Evolutionary conservation across 2,329 filamentous ascomycete species (phyloP).

Genomic region (Akanthomyces uredinophilus): DNA sequence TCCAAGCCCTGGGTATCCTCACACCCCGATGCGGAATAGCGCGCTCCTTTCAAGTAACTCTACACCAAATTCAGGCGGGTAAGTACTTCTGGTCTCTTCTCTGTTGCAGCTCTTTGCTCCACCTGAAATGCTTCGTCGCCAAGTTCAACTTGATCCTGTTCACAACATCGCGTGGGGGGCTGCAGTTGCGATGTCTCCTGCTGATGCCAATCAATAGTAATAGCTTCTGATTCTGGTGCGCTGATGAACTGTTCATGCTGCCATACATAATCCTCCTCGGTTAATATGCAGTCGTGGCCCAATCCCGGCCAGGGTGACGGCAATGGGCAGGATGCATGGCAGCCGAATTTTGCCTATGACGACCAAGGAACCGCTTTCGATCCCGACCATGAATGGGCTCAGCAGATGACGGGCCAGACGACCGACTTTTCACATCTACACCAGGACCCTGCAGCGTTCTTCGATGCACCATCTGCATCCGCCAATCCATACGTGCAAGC

Average conservation of each 20-base stretch:
- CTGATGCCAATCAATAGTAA: constrained; percentile 12
- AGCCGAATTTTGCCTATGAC: constrained; percentile 29
- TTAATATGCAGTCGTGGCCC: constrained; percentile 38
- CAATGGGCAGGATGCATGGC: constrained; percentile 32
- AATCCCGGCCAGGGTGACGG: constrained; percentile 32
- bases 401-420: constrained; percentile 30
- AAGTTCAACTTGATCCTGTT: background rate
- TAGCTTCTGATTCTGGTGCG: background rate
- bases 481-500: constrained; percentile 29
- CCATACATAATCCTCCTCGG: constrained; percentile 14
- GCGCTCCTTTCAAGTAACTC: constrained; percentile 1
- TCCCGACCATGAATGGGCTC: constrained; percentile 34
- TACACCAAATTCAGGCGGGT: constrained; percentile 2
- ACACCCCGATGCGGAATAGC: constrained; percentile 7
- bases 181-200: background rate
- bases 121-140: background rate
- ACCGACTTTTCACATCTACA: constrained; percentile 28
- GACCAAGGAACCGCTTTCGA: constrained; percentile 34
- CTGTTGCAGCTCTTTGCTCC: background rate
- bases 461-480: constrained; percentile 26
- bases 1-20: background rate
- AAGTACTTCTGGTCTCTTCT: background rate
- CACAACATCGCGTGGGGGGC: background rate
- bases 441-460: constrained; percentile 31
- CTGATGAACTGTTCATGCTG: constrained; percentile 9